A percentile compares a stretch with the other conserved stretches of the same genome.
Conservation (phyloP, 1,284 basidiomycete genomes). For the Sporisorium graminicola region DNA sequence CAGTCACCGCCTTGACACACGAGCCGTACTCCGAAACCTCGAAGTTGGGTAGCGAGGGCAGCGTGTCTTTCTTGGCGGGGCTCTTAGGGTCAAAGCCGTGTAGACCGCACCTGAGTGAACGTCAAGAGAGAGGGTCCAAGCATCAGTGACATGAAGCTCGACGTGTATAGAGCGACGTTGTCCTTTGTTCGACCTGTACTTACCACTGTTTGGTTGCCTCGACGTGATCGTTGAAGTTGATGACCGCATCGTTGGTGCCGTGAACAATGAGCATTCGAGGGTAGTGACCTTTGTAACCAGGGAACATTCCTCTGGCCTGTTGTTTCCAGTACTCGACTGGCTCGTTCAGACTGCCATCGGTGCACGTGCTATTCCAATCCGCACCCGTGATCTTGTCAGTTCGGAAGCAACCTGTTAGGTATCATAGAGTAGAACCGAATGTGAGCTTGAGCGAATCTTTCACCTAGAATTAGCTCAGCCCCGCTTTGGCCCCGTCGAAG, state of each 20-base stretch:
- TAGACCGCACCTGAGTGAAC: neutral
- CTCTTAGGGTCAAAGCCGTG: slow-evolving; percentile 8
- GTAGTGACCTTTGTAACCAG: neutral
- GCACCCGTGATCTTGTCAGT: slow-evolving; percentile 1
- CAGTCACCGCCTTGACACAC: neutral
- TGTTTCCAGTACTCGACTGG: slow-evolving; percentile 17
- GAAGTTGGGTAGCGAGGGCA: slow-evolving; percentile 17
- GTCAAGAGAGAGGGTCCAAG: neutral
- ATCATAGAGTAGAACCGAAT: neutral
- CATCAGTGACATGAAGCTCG: neutral
- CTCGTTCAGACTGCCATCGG: slow-evolving; percentile 11
- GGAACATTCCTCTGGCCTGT: slow-evolving; percentile 20
- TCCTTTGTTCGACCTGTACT: neutral
- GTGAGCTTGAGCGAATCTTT: neutral
- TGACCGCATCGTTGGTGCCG: neutral
- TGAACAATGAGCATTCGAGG: neutral
- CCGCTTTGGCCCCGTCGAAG: too few relatives aligned
- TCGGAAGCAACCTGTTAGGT: slow-evolving; percentile 19
- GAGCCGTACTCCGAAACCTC: slow-evolving; percentile 20
- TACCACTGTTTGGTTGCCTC: slow-evolving; percentile 17
- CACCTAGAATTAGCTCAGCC: neutral
- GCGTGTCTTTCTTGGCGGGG: slow-evolving; percentile 16
- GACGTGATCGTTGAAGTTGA: neutral
- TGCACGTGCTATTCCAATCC: slow-evolving; percentile 27
- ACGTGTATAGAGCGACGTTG: neutral